These are phyloP conservation scores for Linderina pennispora DNA, from an alignment of 192 early-diverging fungal genomes.

Conservation along the genomic window DNA sequence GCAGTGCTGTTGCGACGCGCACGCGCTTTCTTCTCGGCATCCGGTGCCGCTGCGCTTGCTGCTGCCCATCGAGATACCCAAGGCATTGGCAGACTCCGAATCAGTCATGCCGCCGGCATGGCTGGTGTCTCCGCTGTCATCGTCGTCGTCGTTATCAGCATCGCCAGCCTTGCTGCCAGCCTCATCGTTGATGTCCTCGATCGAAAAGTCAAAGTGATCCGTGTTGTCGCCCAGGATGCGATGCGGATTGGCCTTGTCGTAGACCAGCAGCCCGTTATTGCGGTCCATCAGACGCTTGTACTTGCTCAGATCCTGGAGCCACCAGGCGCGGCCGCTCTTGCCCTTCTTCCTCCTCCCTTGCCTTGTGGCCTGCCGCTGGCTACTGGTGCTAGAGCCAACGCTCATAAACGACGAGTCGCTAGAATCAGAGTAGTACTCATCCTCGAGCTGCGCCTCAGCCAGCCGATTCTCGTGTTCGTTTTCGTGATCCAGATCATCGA, in stretches of 20 bases:
- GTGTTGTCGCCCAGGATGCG: conserved; percentile 38
- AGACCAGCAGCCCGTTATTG: conserved; percentile 42
- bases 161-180: background rate
- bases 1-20: no score
- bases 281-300: conserved; percentile 47
- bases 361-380: background rate
- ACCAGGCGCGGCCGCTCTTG: conserved; percentile 31
- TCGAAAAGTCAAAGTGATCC: conserved; percentile 3
- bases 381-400: background rate
- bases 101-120: background rate
- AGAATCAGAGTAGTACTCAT: background rate
- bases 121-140: background rate
- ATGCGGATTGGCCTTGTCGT: conserved; percentile 48
- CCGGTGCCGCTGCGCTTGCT: no score
- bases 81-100: background rate
- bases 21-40: no score
- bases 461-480: conserved; percentile 7
- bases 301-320: conserved; percentile 39
- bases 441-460: conserved; percentile 3
- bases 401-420: background rate
- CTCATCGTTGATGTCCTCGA: background rate
- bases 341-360: background rate
- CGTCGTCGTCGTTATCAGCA: background rate
- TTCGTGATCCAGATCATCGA: conserved; percentile 26
- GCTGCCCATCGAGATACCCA: no score